These are phyloP conservation scores for Rhodotorula diobovata DNA, from an alignment of 768 basidiomycete genomes.

Conservation along the genomic window DNA sequence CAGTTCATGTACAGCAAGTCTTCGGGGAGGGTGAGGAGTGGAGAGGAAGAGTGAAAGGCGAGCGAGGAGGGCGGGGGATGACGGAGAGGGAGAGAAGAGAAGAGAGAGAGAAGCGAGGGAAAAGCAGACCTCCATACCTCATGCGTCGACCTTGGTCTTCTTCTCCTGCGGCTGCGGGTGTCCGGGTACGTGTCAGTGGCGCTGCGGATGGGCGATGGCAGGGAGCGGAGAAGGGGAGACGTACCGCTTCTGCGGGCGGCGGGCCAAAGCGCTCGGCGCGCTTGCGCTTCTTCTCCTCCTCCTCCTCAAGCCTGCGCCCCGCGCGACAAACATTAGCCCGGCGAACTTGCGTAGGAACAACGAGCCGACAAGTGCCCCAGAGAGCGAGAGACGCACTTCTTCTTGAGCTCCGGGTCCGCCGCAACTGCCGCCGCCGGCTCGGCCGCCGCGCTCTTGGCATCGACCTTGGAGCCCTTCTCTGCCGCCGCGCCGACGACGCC, in stretches of 20 bases:
- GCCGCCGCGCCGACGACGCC: background rate
- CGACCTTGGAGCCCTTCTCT: background rate
- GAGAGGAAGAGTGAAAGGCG: background rate
- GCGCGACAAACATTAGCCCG: background rate
- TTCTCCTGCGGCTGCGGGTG: slow-evolving; percentile 2
- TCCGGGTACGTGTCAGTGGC: background rate
- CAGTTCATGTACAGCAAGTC: no score
- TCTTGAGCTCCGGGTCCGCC: slow-evolving; percentile 25
- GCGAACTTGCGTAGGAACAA: background rate
- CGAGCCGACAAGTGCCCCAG: background rate
- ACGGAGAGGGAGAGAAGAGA: no score
- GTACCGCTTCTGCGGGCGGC: background rate
- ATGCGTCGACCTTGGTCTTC: slow-evolving; percentile 8
- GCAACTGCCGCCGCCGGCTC: slow-evolving; percentile 25
- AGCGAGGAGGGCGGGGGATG: no score
- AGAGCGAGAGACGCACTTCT: slow-evolving; percentile 1
- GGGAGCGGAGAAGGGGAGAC: no score
- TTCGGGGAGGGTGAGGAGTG: no score
- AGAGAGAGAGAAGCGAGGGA: background rate
- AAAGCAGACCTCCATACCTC: background rate
- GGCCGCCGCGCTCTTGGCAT: background rate
- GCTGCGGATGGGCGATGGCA: no score
- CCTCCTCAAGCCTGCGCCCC: slow-evolving; percentile 20
- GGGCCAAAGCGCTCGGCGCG: slow-evolving; percentile 37
- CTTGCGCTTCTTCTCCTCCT: slow-evolving; percentile 44